phyloP scores from a whole-genome alignment of 2,329 filamentous ascomycete genomes.

The Colletotrichum theobromicola region DNA sequence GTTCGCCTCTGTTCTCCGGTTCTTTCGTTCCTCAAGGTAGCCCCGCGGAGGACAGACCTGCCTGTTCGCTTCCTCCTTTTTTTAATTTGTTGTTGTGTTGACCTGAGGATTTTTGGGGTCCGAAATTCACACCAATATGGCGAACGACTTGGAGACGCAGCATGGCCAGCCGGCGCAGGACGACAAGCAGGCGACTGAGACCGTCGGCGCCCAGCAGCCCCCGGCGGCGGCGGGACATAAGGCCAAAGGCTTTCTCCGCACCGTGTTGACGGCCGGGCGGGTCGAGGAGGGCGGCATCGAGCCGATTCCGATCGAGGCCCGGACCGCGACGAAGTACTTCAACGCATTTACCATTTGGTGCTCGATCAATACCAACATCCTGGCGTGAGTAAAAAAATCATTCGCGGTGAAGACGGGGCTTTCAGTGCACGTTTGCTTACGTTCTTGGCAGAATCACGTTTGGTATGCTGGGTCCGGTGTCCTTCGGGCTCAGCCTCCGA shows the following conservation, averaged over 20 bases:
- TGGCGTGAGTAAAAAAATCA: slow-evolving; percentile 27
- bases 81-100: neutral
- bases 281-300: slow-evolving; percentile 34
- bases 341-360: slow-evolving; percentile 36
- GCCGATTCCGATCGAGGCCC: slow-evolving; percentile 32
- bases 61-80: too few relatives aligned
- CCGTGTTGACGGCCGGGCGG: slow-evolving; percentile 17
- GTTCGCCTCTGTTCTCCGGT: neutral
- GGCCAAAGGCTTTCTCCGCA: slow-evolving; percentile 1
- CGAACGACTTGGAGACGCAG: slow-evolving; percentile 7
- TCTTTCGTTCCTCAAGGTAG: neutral
- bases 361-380: slow-evolving; percentile 34
- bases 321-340: slow-evolving; percentile 32
- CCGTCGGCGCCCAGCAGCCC: neutral
- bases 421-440: neutral
- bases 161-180: neutral
- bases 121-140: neutral
- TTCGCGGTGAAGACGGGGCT: neutral
- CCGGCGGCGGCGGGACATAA: neutral
- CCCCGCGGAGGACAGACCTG: neutral
- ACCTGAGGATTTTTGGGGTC: neutral
- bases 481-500: slow-evolving; percentile 44
- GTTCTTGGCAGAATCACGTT: slow-evolving; percentile 35
- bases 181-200: neutral
- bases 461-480: slow-evolving; percentile 51